These are phyloP conservation scores for Lyophyllum decastes DNA, from an alignment of 768 basidiomycete species.

Conservation along the genomic window DNA sequence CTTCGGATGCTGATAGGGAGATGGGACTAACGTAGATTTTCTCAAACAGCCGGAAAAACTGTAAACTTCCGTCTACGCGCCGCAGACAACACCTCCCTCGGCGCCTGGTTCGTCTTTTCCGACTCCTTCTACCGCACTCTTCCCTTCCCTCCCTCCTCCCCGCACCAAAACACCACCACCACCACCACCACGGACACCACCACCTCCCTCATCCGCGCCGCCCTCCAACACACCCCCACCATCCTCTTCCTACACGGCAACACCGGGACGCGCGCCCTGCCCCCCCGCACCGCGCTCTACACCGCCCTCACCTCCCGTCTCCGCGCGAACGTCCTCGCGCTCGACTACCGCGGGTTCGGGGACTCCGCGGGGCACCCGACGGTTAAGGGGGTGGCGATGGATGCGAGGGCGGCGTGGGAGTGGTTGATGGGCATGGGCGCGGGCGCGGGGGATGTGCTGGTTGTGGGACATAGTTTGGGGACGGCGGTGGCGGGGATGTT, in stretches of 20 bases:
- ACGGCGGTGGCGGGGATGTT: conserved; percentile 62
- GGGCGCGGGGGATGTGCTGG: conserved; percentile 47
- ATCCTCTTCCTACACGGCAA: conserved; percentile 77
- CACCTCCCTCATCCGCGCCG: conserved; percentile 26
- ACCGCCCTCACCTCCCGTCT: conserved; percentile 50
- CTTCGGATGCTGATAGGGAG: no score
- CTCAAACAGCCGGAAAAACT: conserved; percentile 59
- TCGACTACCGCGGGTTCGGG: conserved; percentile 79
- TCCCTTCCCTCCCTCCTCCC: conserved; percentile 34
- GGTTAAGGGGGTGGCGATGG: conserved; percentile 55
- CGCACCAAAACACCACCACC: not conserved
- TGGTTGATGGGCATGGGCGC: conserved; percentile 58
- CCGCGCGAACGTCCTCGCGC: conserved; percentile 58
- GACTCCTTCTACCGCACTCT: conserved; percentile 46
- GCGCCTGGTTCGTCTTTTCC: conserved; percentile 68
- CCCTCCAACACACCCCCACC: conserved; percentile 45
- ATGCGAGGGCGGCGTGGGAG: conserved; percentile 67
- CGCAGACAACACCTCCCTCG: conserved; percentile 61
- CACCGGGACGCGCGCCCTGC: conserved; percentile 60
- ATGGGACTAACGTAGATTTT: no score
- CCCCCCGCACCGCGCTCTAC: conserved; percentile 54
- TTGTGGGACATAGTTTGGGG: conserved; percentile 78
- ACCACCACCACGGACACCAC: conserved; percentile 18
- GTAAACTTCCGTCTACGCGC: conserved; percentile 60
- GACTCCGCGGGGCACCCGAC: conserved; percentile 68